Percentiles rank a stretch among this genome's conserved stretches.
Evolutionary conservation across 345 rosid genomes (phyloP).

Genomic region (Eucalyptus pauciflora): DNA sequence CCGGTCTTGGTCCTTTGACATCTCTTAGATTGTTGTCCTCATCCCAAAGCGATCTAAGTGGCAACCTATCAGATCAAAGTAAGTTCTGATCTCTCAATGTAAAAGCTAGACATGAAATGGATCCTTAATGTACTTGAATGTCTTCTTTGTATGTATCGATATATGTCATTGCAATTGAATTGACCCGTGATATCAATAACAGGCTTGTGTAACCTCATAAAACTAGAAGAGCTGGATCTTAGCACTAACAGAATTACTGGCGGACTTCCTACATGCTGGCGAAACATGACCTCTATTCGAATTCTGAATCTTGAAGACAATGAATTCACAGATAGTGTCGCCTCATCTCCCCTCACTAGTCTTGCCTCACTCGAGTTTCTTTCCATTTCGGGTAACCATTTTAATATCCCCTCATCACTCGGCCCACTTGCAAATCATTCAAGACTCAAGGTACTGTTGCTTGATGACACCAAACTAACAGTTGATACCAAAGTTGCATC

Average conservation of each 20-base stretch:
- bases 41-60: accelerated
- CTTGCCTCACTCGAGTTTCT: neutral
- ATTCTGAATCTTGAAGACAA: neutral
- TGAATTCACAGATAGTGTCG: too few species aligned
- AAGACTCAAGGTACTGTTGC: neutral
- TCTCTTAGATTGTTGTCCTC: neutral
- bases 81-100: accelerated
- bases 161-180: too few species aligned
- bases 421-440: neutral
- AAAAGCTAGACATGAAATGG: neutral
- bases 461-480: neutral
- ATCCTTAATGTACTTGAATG: too few species aligned
- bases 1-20: neutral
- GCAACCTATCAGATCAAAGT: neutral
- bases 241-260: accelerated
- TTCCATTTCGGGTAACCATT: neutral
- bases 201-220: neutral
- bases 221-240: neutral
- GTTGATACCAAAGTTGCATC: neutral
- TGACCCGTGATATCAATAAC: neutral
- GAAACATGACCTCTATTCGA: neutral
- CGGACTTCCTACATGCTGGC: neutral
- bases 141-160: neutral
- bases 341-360: neutral
- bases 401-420: neutral